phyloP scores from a whole-genome alignment of 352 stramenopile genomes.

The Hyaloperonospora brassicae region DNA sequence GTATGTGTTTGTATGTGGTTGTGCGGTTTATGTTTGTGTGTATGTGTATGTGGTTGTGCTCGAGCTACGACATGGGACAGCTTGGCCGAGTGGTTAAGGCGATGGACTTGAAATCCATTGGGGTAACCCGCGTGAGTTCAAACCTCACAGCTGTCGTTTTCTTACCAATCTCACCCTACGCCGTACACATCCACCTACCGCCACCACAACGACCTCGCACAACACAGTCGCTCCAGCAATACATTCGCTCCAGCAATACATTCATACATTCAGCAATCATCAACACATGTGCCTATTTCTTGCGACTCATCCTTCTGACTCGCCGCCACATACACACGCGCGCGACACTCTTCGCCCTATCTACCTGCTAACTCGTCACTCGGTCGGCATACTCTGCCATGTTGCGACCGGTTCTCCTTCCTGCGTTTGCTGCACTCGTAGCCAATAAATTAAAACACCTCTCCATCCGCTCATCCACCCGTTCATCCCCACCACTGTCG shows the following conservation, averaged over 20 bases:
- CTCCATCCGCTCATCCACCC: constrained; percentile 4
- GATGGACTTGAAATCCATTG: constrained; percentile 34
- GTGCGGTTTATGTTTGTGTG: too few relatives aligned
- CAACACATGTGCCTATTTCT: too few relatives aligned
- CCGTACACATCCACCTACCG: too few relatives aligned
- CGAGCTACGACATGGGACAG: constrained; percentile 6
- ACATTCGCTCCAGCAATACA: too few relatives aligned
- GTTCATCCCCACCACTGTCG: background rate
- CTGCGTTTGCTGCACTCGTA: constrained; percentile 20
- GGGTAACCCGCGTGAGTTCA: constrained; percentile 7
- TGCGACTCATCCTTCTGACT: too few relatives aligned
- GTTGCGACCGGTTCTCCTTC: constrained; percentile 14
- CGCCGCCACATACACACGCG: too few relatives aligned
- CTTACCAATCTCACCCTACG: too few relatives aligned
- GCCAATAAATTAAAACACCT: constrained; percentile 36
- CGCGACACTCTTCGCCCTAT: constrained; percentile 1
- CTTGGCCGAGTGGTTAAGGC: constrained; percentile 31
- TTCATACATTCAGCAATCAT: too few relatives aligned
- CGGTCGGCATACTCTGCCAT: constrained; percentile 12
- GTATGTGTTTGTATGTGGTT: too few relatives aligned
- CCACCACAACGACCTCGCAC: too few relatives aligned
- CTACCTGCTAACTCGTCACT: constrained; percentile 5
- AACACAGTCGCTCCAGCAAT: too few relatives aligned
- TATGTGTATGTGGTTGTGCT: too few relatives aligned
- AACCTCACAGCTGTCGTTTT: constrained; percentile 28